Base-by-base conservation (phyloP, 495 filamentous ascomycete genomes). In the Xylaria intraflava region DNA sequence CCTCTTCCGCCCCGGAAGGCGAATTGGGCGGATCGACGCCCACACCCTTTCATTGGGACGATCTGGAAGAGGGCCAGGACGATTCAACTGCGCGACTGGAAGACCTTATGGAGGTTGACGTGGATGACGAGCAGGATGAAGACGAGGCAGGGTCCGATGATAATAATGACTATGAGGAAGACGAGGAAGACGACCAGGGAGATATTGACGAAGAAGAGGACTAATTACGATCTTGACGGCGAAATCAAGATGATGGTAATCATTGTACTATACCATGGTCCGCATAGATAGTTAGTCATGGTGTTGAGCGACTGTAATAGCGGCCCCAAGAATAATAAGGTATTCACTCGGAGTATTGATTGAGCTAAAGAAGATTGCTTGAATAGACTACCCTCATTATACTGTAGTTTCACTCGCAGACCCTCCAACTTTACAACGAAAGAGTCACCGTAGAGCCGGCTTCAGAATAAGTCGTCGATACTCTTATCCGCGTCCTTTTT, bases 401-500 rank as follows among this genome's bases (percentile, higher is more conserved):
- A n/a, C n/a, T n/a, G n/a, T n/a, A n/a, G n/a, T n/a, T 33, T 33
- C 31, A 33, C 14, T 29, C 11, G 0, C 17, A 39, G 27, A 6
- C 10, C 5, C 7, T n/a, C 8, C 23, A 3, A 44, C 27, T 26
- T 24, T n/a, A 22, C n/a, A n/a, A n/a, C n/a, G n/a, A n/a, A n/a
- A n/a, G n/a, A n/a, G n/a, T n/a, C n/a, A n/a, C n/a, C n/a, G n/a
- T 9, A 9, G 38, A 19, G 22, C 14, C 12, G 10, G 19, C n/a
- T 45, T 77, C 65, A 96, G 53, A 96, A 83, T 58, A 98, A 68
- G 71, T 96, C 92, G 50, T 84, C 85, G 59, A 98, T 84, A 6
- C 83, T 81, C 69, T 96, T 95, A 63, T 96, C 91, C 27, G 92
- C 86, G 64, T 98, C 93, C 55, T 89, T 86, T 65, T 86, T 89